Evolutionary conservation across 768 basidiomycete genomes (phyloP), one percentile per base, ranked within the genome.

Genomic region (Termitomyces titanicus): DNA sequence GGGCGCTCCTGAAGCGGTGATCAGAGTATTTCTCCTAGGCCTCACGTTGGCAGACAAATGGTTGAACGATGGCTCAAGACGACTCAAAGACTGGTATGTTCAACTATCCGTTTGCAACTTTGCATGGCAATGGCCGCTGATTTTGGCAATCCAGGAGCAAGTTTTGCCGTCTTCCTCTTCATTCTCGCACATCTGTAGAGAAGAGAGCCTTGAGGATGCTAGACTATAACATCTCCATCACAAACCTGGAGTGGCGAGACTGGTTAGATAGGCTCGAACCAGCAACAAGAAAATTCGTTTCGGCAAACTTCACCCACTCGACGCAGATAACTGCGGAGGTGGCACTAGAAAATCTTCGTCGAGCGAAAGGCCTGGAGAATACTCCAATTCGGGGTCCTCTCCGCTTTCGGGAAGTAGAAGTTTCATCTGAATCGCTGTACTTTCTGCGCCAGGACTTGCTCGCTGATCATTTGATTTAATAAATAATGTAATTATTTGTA

Each of bases 1-100:
- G 40, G 71, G 72, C 34, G 64, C 68, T 38, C 72, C 76, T 45
- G 79, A 79, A 45, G 73, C 72, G 37, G 72, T 75, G 13, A 79
- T 79, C 56, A 73, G 82, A 56, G 68, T 72, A 33, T 83, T 83
- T 60, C 62, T 83, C 5, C 66, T 85, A 34, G 74, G 77, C 50
- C 75, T 78, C 35, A 81, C 82, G 70, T 65, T 86, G 34, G 83
- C 85, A 12, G 80, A 79, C 60, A 86, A 84, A 68, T 85, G 83
- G 82, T 57, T 85, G 48, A 79, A 84, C 53, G 85, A 85, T 60
- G 74, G 77, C 58, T 74, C 78, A 0, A 77, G 78, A 63, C 74
- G 74, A 6, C 75, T 81, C 59, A 78, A 76, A 65, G 76, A 76
- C 33, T 83, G 82, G 83, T 82, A 57, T 51, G 79, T 63, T 39